Percentiles rank a stretch among this genome's conserved stretches.
phyloP scores from a whole-genome alignment of 495 filamentous ascomycete species.

The Chaetomium cochliodes region DNA sequence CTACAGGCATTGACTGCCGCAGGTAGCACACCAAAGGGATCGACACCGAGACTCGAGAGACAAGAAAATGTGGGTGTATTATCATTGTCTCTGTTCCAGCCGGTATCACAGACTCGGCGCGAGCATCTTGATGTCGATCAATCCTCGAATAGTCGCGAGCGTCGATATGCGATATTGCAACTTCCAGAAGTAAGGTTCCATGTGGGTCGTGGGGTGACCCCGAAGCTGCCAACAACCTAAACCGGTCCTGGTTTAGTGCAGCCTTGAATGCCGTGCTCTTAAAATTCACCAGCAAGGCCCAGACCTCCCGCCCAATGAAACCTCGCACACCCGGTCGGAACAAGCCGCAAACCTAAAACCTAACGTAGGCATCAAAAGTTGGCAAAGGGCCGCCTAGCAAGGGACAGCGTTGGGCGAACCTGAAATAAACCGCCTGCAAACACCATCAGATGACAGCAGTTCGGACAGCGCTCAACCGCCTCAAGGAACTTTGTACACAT shows the following conservation, averaged over 20 bases:
- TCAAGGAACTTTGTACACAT: no score
- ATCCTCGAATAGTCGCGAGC: not conserved
- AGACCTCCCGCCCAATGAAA: not conserved
- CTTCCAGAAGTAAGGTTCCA: not conserved
- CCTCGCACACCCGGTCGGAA: no score
- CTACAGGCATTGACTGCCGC: not conserved
- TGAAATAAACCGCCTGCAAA: not conserved
- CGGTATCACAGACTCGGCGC: not conserved
- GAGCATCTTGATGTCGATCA: not conserved
- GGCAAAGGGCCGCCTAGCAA: not conserved
- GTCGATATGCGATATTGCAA: not conserved
- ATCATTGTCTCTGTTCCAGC: not conserved
- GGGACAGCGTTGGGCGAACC: not conserved
- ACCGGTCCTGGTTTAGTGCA: constrained; percentile 8
- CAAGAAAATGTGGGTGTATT: not conserved
- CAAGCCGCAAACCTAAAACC: no score
- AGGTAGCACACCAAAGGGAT: not conserved
- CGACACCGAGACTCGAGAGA: not conserved
- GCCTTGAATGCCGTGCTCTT: not conserved
- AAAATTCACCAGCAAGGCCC: not conserved
- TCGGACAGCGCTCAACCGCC: no score
- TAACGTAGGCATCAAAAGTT: not conserved
- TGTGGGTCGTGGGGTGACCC: not conserved
- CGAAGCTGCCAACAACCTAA: not conserved
- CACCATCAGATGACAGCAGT: no score